These are phyloP conservation scores for Candida sp. DNA, from an alignment of 1,139 yeast genomes.

Conservation along the genomic window DNA sequence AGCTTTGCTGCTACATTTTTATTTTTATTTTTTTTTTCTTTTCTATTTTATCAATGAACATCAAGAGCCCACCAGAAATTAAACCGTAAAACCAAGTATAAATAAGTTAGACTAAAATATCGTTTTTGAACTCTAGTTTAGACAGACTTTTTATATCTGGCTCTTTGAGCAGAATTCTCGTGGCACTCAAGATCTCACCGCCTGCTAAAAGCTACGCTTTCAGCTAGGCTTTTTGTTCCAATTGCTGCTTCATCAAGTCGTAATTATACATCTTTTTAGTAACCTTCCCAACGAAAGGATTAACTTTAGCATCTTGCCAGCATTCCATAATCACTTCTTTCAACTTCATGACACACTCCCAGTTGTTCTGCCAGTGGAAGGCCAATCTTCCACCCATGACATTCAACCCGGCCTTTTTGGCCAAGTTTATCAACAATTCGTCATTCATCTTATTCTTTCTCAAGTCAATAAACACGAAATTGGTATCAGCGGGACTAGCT, in stretches of 20 bases:
- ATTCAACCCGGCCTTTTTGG: constrained; percentile 59
- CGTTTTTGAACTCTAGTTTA: too few species aligned
- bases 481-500: constrained; percentile 80
- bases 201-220: too few species aligned
- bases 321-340: constrained; percentile 61
- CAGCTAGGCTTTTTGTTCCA: not conserved
- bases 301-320: constrained; percentile 34
- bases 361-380: constrained; percentile 77
- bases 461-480: constrained; percentile 78
- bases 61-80: too few species aligned
- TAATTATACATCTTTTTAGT: constrained; percentile 32
- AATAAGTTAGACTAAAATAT: too few species aligned
- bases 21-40: too few species aligned
- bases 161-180: too few species aligned
- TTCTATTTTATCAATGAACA: too few species aligned
- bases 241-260: constrained; percentile 22
- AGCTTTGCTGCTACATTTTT: too few species aligned
- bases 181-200: too few species aligned
- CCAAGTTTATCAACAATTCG: constrained; percentile 50
- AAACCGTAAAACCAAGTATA: too few species aligned
- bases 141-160: too few species aligned
- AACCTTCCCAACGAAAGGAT: constrained; percentile 21
- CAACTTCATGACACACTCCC: constrained; percentile 62
- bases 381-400: constrained; percentile 77
- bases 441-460: constrained; percentile 59